phyloP scores from a whole-genome alignment of 1,284 basidiomycete genomes.

The Malassezia cuniculi region DNA sequence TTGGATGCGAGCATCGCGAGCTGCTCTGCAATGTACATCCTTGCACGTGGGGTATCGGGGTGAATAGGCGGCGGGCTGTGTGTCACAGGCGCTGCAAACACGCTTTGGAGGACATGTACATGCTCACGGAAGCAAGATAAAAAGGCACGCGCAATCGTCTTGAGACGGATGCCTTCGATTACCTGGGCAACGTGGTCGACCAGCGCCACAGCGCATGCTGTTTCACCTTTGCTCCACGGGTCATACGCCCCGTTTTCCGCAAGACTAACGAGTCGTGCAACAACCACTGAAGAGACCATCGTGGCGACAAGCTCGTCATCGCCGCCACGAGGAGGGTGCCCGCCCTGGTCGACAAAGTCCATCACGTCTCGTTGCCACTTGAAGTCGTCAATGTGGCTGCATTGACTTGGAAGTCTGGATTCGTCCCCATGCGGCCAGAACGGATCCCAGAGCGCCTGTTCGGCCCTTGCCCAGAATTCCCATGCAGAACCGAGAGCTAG shows the following conservation, averaged over 20 bases:
- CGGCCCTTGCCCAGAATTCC: constrained; percentile 34
- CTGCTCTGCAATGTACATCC: too few relatives aligned
- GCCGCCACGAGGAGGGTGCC: constrained; percentile 14
- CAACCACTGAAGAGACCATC: constrained; percentile 21
- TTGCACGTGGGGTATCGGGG: too few relatives aligned
- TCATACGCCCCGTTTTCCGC: constrained; percentile 18
- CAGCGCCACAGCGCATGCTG: constrained; percentile 12
- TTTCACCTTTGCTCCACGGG: constrained; percentile 19
- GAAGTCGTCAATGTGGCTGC: constrained; percentile 4
- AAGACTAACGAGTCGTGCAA: constrained; percentile 15
- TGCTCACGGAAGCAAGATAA: too few relatives aligned
- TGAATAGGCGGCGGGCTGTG: too few relatives aligned
- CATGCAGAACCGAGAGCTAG: constrained; percentile 31
- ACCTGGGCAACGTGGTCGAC: constrained; percentile 23
- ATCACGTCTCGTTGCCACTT: constrained; percentile 10
- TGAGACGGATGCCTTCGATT: too few relatives aligned
- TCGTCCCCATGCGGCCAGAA: constrained; percentile 2
- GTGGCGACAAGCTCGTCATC: constrained; percentile 29
- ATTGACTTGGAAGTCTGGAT: background rate
- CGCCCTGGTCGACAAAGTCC: constrained; percentile 2
- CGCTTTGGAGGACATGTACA: too few relatives aligned
- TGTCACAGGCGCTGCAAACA: too few relatives aligned
- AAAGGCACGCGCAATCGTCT: too few relatives aligned
- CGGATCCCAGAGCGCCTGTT: constrained; percentile 23
- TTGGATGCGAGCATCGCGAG: too few relatives aligned